phyloP scores from a whole-genome alignment of 1,139 yeast genomes.

The Protomyces inundatus region DNA sequence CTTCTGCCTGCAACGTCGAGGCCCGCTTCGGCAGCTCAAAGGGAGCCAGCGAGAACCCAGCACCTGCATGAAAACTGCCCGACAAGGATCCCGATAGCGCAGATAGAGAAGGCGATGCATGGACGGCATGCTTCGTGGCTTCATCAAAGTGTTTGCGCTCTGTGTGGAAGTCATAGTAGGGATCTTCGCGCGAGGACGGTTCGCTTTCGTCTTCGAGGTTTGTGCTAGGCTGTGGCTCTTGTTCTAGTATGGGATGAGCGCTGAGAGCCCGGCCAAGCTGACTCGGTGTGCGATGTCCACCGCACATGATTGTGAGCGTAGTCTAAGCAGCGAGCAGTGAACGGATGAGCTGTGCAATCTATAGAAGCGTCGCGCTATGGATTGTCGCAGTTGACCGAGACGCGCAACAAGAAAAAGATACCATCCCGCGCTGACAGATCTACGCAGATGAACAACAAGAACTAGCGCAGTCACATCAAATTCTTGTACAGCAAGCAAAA shows the following conservation, averaged over 20 bases:
- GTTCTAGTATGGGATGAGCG: not conserved
- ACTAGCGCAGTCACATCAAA: too few species aligned
- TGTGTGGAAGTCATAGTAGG: conserved; percentile 13
- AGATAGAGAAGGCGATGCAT: conserved; percentile 14
- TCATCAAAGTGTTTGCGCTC: conserved; percentile 20
- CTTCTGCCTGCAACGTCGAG: not conserved
- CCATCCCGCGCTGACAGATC: too few species aligned
- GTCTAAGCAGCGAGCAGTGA: too few species aligned
- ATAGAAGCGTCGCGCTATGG: too few species aligned
- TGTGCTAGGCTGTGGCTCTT: not conserved
- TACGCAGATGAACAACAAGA: too few species aligned
- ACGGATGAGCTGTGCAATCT: too few species aligned
- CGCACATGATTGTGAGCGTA: not conserved
- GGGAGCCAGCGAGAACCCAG: conserved; percentile 7
- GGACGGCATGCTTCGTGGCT: conserved; percentile 12
- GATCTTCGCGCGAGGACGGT: not conserved
- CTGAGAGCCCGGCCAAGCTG: not conserved
- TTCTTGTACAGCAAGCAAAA: too few species aligned
- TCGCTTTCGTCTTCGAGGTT: not conserved
- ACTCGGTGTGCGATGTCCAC: not conserved
- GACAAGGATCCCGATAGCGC: conserved; percentile 4
- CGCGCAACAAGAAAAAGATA: too few species aligned
- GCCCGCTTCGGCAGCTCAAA: not conserved
- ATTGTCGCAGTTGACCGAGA: too few species aligned
- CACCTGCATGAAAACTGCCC: conserved; percentile 11